Conservation (phyloP, 768 basidiomycete genomes). For the Hygrocybe coccinea region DNA sequence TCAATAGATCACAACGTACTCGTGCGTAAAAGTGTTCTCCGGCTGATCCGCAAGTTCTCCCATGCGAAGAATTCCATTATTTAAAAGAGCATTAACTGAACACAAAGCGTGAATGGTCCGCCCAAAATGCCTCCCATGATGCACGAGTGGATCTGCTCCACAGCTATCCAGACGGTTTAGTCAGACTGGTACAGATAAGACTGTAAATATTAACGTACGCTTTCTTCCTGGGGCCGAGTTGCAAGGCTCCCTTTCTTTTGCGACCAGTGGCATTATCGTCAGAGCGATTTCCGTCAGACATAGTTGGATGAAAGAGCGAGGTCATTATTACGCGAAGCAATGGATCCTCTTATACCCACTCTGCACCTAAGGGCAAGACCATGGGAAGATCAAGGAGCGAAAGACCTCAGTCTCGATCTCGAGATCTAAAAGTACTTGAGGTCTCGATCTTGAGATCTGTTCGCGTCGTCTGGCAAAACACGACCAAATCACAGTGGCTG, state of each 20-base stretch:
- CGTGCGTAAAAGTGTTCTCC: neutral
- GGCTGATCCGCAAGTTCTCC: neutral
- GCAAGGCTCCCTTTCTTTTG: neutral
- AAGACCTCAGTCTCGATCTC: no score
- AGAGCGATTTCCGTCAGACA: no score
- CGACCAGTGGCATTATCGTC: neutral
- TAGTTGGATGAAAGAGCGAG: no score
- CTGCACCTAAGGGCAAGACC: no score
- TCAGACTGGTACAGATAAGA: neutral
- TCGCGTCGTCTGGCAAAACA: no score
- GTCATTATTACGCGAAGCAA: no score
- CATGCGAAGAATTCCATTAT: neutral
- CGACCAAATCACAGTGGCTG: no score
- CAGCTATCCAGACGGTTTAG: neutral
- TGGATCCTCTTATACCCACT: no score
- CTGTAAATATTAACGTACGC: neutral
- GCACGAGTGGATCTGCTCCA: neutral
- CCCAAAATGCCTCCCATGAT: neutral
- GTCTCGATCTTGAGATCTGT: no score
- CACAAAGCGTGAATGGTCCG: neutral
- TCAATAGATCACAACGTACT: neutral
- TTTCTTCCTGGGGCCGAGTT: conserved; percentile 1
- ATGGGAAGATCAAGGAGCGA: no score
- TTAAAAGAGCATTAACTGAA: neutral
- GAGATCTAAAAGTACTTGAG: no score